A percentile compares a stretch with the other conserved stretches of the same genome.
Evolutionary conservation across 108 stramenopile species (phyloP).

Genomic region (Cafeteria roenbergensis): DNA sequence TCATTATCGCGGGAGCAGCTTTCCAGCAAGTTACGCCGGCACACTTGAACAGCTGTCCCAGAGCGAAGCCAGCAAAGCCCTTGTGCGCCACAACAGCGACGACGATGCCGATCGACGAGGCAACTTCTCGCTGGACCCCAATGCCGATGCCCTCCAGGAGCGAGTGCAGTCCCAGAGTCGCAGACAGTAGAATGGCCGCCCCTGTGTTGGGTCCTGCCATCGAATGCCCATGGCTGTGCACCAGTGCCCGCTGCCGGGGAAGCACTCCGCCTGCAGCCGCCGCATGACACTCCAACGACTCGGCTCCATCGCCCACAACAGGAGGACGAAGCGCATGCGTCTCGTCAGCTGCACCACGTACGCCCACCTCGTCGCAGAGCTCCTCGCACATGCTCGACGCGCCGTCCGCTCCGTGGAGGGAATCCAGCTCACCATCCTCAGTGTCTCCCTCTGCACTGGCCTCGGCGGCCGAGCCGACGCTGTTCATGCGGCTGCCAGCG

Average conservation of each 20-base stretch:
- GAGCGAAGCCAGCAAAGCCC: neutral
- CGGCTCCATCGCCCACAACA: neutral
- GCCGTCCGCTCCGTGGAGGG: no score
- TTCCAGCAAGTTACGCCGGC: no score
- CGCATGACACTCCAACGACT: neutral
- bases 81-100: neutral
- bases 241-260: no score
- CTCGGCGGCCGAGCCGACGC: neutral
- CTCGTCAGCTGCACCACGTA: no score
- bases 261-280: neutral
- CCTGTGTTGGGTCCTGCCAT: neutral
- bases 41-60: neutral
- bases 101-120: neutral
- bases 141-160: neutral
- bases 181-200: neutral
- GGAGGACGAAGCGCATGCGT: no score
- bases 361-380: no score
- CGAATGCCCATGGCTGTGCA: neutral
- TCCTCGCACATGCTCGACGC: no score
- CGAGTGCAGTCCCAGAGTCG: neutral
- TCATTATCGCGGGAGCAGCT: neutral
- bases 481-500: neutral
- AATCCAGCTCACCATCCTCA: neutral
- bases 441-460: neutral
- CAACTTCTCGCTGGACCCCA: neutral